A percentile compares a stretch with the other conserved stretches of the same genome.
Evolutionary conservation across 768 basidiomycete species (phyloP).

Genomic region (Jaapia argillacea): DNA sequence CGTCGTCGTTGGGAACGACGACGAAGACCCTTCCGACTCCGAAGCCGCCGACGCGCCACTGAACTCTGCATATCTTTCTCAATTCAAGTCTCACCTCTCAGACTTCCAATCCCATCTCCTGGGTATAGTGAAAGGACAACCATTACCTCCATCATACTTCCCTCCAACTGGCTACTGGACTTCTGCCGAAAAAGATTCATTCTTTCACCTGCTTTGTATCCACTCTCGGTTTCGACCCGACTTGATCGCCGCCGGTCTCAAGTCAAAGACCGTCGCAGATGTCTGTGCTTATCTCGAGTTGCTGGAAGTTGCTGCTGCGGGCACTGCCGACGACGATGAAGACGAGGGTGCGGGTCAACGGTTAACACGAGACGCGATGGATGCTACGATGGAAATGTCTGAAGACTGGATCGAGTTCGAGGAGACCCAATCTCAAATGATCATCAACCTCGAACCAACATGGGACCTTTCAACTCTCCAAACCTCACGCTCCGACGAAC

Average conservation of each 20-base stretch:
- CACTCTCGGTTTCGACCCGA: constrained; percentile 71
- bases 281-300: constrained; percentile 57
- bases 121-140: constrained; percentile 22
- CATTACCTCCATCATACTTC: constrained; percentile 23
- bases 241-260: constrained; percentile 59
- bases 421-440: constrained; percentile 27
- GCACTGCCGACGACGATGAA: no score
- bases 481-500: constrained; percentile 10
- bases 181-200: constrained; percentile 50
- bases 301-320: constrained; percentile 30
- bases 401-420: constrained; percentile 39
- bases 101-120: constrained; percentile 26
- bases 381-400: constrained; percentile 41
- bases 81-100: constrained; percentile 17
- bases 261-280: constrained; percentile 55
- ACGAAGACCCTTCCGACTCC: no score
- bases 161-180: constrained; percentile 44
- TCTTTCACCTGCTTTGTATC: constrained; percentile 60
- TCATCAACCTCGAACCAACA: constrained; percentile 18
- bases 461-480: constrained; percentile 17
- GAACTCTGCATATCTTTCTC: neutral
- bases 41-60: no score
- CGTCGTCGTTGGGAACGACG: no score
- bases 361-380: constrained; percentile 21
- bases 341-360: neutral